Evolutionary conservation across 2,329 filamentous ascomycete genomes (phyloP).

Genomic region (Neofusicoccum cordaticola): DNA sequence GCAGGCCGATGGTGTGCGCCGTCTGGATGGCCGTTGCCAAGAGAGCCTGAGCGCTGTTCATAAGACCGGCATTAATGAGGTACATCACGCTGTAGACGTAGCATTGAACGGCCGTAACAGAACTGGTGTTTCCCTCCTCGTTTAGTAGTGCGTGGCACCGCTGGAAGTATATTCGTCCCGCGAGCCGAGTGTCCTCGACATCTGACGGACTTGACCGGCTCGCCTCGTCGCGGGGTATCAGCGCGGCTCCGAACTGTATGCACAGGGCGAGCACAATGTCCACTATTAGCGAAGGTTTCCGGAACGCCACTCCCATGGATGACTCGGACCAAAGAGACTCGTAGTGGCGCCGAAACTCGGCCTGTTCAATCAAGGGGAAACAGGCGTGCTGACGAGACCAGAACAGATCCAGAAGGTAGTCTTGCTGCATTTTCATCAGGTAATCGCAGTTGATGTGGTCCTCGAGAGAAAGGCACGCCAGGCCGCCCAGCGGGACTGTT

Average conservation of each 20-base stretch:
- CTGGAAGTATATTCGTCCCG: constrained; percentile 48
- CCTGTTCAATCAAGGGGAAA: constrained; percentile 45
- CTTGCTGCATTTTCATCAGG: constrained; percentile 44
- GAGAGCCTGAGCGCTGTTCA: constrained; percentile 47
- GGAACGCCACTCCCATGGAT: constrained; percentile 15
- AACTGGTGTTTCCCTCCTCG: constrained; percentile 21
- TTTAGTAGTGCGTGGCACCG: constrained; percentile 38
- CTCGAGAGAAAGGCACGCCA: not conserved
- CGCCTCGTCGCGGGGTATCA: not conserved
- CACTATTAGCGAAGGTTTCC: constrained; percentile 49
- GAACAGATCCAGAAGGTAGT: constrained; percentile 48
- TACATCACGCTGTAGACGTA: constrained; percentile 47
- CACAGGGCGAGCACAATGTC: constrained; percentile 54
- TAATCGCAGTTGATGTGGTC: constrained; percentile 23
- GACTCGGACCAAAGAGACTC: constrained; percentile 26
- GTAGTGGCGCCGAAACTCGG: constrained; percentile 46
- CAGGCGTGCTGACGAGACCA: constrained; percentile 48
- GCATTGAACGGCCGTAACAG: constrained; percentile 49
- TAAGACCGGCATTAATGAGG: constrained; percentile 48
- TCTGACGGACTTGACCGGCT: not conserved
- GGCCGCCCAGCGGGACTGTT: not conserved
- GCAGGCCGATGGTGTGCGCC: constrained; percentile 49
- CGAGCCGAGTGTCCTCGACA: constrained; percentile 40
- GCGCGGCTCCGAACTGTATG: constrained; percentile 47
- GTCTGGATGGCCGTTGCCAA: constrained; percentile 43